A percentile compares a stretch with the other conserved stretches of the same genome.
Conservation (phyloP, 164 flowering plant species). For the Nymphaea thermarum region DNA sequence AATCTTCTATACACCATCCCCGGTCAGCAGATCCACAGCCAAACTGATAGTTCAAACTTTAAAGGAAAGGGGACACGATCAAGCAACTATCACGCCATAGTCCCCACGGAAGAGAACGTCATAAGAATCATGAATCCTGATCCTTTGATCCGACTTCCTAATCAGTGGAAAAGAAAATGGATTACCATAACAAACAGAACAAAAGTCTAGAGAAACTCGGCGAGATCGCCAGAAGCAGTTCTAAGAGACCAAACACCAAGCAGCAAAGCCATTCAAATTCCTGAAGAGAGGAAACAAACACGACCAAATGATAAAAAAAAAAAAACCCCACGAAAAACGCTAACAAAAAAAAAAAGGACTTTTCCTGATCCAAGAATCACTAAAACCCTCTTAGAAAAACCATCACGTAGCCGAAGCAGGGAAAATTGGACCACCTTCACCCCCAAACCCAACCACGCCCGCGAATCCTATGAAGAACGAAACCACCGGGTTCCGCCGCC, state of each 20-base stretch:
- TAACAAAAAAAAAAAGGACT: background rate
- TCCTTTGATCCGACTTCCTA: too few relatives aligned
- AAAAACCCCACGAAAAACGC: background rate
- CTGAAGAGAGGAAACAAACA: background rate
- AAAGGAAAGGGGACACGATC: constrained; percentile 17
- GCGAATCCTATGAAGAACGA: background rate
- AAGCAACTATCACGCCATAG: too few relatives aligned
- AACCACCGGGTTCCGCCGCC: background rate
- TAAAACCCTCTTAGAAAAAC: background rate
- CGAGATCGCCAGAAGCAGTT: background rate
- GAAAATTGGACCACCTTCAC: background rate
- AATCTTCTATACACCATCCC: too few relatives aligned
- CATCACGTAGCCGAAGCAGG: background rate
- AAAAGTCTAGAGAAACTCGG: too few relatives aligned
- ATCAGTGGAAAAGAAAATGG: too few relatives aligned
- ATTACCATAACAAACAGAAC: too few relatives aligned
- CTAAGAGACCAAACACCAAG: background rate
- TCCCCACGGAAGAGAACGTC: too few relatives aligned
- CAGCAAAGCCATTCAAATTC: background rate
- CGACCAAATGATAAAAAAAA: background rate
- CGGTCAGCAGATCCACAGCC: constrained; percentile 38
- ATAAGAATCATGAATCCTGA: too few relatives aligned
- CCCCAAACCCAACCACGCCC: background rate
- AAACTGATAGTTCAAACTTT: constrained; percentile 27
- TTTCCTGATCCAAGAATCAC: background rate